Evolutionary conservation across 768 basidiomycete species (phyloP), one percentile per base, ranked within the genome.

Genomic region (Clavaria fumosa): DNA sequence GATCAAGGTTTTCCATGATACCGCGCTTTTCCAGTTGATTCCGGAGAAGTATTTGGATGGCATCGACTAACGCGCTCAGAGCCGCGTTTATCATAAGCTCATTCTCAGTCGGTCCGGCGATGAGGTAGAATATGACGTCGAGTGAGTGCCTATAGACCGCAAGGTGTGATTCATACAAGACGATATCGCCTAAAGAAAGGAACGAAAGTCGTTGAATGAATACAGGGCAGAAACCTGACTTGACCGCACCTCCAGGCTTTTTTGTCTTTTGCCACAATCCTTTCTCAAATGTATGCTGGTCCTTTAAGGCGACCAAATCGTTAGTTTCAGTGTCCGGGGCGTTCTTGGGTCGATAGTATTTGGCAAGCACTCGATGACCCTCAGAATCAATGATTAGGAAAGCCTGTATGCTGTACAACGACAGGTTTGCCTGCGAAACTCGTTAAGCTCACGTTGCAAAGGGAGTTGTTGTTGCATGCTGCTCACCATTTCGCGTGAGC

Each of bases 211-310:
- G 39, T 4, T 4, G 17, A 17, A 35, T 26, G 17, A 10, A 19
- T 7, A 17, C 17, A 28, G 9, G 28, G n/a, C n/a, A 18, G 18
- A n/a, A 6, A 23, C 30, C 23, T 27, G 28, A 39, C 22, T 34
- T 21, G 30, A 54, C 35, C 67, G 54, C 57, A 93, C 91, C 86
- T 60, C 83, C 83, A 9, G 83, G 67, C 54, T 91, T 86, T 61
- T 89, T 89, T 0, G 93, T 95, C 62, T 99, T 99, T 48, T 85
- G 78, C 71, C 78, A 93, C 23, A 97, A 64, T 0, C 82, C 82
- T 64, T 95, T 93, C 65, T 99, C 95, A 53, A 96, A 96, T 6
- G 78, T 72, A 37, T 84, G 79, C 55, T 95, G 93, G 51, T 99
- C 93, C 57, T 96, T 97, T 47, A 88, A 54, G 4, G 73, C 72